A percentile compares a stretch with the other conserved stretches of the same genome.
These are phyloP conservation scores for Senecio squalidus DNA, from an alignment of 140 eudicot species.

Conservation along the genomic window DNA sequence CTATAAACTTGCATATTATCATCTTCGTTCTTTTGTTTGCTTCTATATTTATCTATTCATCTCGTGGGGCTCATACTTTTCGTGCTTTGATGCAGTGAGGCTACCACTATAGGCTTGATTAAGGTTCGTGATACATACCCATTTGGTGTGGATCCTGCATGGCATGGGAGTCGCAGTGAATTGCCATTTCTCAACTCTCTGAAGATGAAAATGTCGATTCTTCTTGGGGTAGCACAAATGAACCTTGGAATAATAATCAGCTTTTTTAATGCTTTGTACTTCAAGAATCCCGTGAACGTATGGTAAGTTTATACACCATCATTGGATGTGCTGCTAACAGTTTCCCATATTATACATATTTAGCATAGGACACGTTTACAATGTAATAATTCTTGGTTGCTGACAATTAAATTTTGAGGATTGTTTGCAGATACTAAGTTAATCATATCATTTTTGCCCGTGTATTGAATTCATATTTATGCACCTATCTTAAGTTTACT, in stretches of 20 bases:
- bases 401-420: neutral
- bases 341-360: conserved; percentile 1
- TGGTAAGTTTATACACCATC: conserved; percentile 45
- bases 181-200: conserved; percentile 85
- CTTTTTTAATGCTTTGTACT: conserved; percentile 72
- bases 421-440: neutral
- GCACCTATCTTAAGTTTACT: neutral
- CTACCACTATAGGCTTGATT: conserved; percentile 79
- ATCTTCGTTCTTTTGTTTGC: neutral
- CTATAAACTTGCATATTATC: neutral
- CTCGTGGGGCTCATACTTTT: neutral
- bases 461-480: neutral
- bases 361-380: no score
- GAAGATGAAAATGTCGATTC: conserved; percentile 98
- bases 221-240: conserved; percentile 94
- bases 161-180: conserved; percentile 96
- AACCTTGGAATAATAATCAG: conserved; percentile 88
- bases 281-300: conserved; percentile 52
- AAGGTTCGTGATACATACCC: conserved; percentile 87
- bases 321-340: neutral
- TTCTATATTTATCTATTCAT: neutral
- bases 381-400: no score
- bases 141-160: conserved; percentile 89
- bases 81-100: conserved; percentile 54
- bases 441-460: neutral